Base-by-base conservation (phyloP, 2,329 filamentous ascomycete species). In the Ascochyta pisi region DNA sequence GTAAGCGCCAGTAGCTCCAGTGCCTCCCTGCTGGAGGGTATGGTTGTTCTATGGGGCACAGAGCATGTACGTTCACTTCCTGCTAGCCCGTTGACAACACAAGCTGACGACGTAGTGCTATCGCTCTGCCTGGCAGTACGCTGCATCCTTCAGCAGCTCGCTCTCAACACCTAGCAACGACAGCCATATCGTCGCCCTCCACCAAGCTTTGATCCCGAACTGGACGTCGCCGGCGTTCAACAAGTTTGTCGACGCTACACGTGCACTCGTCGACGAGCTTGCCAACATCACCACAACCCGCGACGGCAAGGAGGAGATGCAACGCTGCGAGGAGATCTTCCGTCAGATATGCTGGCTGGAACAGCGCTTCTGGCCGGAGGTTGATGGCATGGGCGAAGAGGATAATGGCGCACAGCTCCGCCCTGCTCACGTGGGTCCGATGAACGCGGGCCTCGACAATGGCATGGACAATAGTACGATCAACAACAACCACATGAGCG, bases 11-110 rank as follows among this genome's bases (percentile, higher is more conserved):
- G 83, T 12, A 80, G 80, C 46, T 76, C 81, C 0, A 79, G 78
- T 7, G 77, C 78, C 2, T 81, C 76, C 1, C 69, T 90, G 67
- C 76, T 92, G 2, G 88, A 92, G 69, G 88, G 87, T 6, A 79
- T 91, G 58, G 83, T 91, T 2, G 82, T 90, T n/a, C 83, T 92
- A 23, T 93, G 89, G 86, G 86, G 86, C n/a, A 91, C 88, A 1
- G 90, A 94, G 75, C 85, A 82, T 61, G 79, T 80, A 74, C 41
- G 77, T 69, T 22, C 16, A 2, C 3, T 12, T 29, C 10, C 6
- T 15, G 35, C 10, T 23, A 24, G 5, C 15, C 15, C 6, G 10
- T 3, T 15, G 15, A 16, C n/a, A 4, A 15, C 15, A 23, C 31
- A 26, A 58, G 65, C 44, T 72, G 44, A 34, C 31, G 19, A 35